Evolutionary conservation across 257 asterid genomes (phyloP).

Genomic region (Nicotiana knightiana): DNA sequence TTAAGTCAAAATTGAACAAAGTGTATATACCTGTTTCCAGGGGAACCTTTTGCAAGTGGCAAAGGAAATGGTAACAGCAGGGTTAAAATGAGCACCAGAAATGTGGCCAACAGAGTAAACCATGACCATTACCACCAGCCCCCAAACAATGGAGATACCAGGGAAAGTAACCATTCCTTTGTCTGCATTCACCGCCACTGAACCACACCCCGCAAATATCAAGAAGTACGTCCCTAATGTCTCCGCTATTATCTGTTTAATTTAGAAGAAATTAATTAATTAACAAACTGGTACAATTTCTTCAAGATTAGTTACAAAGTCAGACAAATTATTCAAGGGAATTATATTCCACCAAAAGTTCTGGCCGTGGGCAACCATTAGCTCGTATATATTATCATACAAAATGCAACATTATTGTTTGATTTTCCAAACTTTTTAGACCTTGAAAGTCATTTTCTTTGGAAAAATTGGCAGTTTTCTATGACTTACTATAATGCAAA

Average conservation of each 20-base stretch:
- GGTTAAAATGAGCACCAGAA: slow-evolving; percentile 93
- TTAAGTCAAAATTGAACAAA: too few relatives aligned
- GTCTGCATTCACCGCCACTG: slow-evolving; percentile 67
- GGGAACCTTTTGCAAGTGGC: slow-evolving; percentile 77
- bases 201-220: slow-evolving; percentile 71
- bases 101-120: slow-evolving; percentile 78
- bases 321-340: background rate
- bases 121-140: slow-evolving; percentile 81
- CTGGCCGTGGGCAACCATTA: background rate
- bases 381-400: background rate
- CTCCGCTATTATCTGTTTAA: slow-evolving; percentile 69
- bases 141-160: slow-evolving; percentile 76
- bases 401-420: too few relatives aligned
- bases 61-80: slow-evolving; percentile 82
- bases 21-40: slow-evolving; percentile 55
- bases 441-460: background rate
- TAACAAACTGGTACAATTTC: too few relatives aligned
- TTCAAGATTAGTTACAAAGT: too few relatives aligned
- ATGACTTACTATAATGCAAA: background rate
- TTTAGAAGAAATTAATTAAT: too few relatives aligned
- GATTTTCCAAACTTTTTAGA: background rate
- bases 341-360: background rate
- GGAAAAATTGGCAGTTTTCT: background rate
- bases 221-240: slow-evolving; percentile 63
- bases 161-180: slow-evolving; percentile 55